These are phyloP conservation scores for Calvatia gigantea DNA, from an alignment of 768 basidiomycete genomes.

Conservation along the genomic window DNA sequence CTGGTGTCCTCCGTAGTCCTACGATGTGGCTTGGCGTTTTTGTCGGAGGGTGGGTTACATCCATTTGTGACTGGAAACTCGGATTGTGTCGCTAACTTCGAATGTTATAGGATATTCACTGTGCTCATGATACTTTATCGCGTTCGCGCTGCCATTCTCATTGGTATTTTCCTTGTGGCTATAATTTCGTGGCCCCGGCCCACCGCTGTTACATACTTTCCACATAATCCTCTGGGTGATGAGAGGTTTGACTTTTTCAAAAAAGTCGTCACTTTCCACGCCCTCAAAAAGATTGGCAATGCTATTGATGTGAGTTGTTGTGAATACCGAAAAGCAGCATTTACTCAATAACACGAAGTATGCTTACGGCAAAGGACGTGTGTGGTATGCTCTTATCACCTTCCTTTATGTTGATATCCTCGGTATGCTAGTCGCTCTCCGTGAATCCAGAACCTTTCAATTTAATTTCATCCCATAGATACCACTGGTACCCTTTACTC, in stretches of 20 bases:
- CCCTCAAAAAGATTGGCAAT: constrained; percentile 57
- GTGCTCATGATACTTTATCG: constrained; percentile 82
- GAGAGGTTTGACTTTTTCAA: constrained; percentile 82
- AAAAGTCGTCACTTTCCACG: constrained; percentile 75
- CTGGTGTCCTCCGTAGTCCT: constrained; percentile 64
- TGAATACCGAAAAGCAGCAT: not conserved
- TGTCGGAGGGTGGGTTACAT: constrained; percentile 61
- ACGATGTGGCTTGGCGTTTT: constrained; percentile 90
- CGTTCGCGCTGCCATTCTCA: constrained; percentile 77
- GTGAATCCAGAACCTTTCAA: constrained; percentile 20
- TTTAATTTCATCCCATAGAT: constrained; percentile 15
- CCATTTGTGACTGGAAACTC: not conserved
- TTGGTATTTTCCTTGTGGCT: constrained; percentile 81
- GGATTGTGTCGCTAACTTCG: not conserved
- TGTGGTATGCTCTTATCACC: constrained; percentile 87
- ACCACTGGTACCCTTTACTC: constrained; percentile 76
- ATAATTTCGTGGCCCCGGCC: constrained; percentile 88
- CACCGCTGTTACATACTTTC: constrained; percentile 79
- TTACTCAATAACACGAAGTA: constrained; percentile 13
- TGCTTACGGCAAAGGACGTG: constrained; percentile 54
- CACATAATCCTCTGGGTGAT: constrained; percentile 65
- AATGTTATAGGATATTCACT: constrained; percentile 56
- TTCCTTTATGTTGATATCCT: constrained; percentile 90
- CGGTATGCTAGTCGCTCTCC: constrained; percentile 37
- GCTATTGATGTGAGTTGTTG: constrained; percentile 54